Evolutionary conservation across 2,329 filamentous ascomycete species (phyloP).

Genomic region (Cladosporium sp.): DNA sequence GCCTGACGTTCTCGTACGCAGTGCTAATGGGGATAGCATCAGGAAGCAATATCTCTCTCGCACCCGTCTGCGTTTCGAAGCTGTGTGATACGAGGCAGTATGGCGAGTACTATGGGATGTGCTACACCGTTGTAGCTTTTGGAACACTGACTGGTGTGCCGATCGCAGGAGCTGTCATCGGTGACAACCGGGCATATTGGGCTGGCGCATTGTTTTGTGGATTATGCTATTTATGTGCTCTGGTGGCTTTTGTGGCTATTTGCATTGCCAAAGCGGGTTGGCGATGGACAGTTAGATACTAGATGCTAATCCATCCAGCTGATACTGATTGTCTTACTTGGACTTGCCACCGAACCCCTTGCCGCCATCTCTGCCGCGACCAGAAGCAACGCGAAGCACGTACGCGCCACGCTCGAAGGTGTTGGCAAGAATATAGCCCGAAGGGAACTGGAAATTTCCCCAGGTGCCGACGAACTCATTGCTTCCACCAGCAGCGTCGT

Average conservation of each 20-base stretch:
- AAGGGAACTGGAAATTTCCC: conserved; percentile 44
- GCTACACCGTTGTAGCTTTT: conserved; percentile 32
- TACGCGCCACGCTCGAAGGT: conserved; percentile 49
- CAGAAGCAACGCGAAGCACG: conserved; percentile 28
- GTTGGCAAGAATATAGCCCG: conserved; percentile 49
- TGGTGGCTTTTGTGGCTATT: conserved; percentile 22
- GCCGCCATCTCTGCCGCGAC: conserved; percentile 25
- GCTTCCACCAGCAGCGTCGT: conserved; percentile 37
- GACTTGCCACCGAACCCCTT: conserved; percentile 26
- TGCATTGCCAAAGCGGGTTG: not conserved
- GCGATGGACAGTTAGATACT: not conserved
- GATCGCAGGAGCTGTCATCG: conserved; percentile 28
- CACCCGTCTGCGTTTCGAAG: conserved; percentile 47
- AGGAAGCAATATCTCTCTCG: conserved; percentile 43
- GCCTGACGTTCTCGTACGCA: conserved; percentile 36
- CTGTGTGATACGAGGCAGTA: conserved; percentile 47
- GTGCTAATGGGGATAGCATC: conserved; percentile 39
- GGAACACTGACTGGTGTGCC: conserved; percentile 35
- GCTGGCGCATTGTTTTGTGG: conserved; percentile 32
- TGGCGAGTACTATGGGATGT: conserved; percentile 31
- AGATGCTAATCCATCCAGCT: not conserved
- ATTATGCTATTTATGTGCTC: conserved; percentile 25
- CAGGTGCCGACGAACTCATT: conserved; percentile 46
- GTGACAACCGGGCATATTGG: conserved; percentile 33
- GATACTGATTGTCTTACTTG: conserved; percentile 8